Evolutionary conservation across 192 early-diverging fungal genomes (phyloP), one percentile per base, ranked within the genome.

Genomic region (Coemansia sp.): DNA sequence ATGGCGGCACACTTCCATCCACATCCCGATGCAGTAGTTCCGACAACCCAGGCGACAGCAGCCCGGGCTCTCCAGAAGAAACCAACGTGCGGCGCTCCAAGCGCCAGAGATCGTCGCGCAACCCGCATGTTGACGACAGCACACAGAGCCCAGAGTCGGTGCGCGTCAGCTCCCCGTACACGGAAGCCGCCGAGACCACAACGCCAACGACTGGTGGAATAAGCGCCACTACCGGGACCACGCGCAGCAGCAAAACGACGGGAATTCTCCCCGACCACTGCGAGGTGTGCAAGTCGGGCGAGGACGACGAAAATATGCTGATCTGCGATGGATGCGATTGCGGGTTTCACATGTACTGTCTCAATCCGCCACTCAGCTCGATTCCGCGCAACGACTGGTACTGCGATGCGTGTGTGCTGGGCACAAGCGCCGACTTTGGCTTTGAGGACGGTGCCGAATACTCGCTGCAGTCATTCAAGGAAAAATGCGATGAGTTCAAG

Each of bases 381-480:
- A 80, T 88, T 9, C 91, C 92, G 4, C 66, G 37, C 69, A 85
- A 77, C 67, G 91, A 95, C 46, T 99, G 95, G 95, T 93, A 90
- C 69, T 99, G 97, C 80, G 73, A 90, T 18, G 74, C 90, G 41
- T 99, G 97, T 62, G 72, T 97, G 18, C 75, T 88, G 48, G 80
- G 85, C 6, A 85, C 87, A 16, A 92, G 94, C 39, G 84, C 90
- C 19, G 94, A 99, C 62, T 99, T 92, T 82, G 97, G 95, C 3
- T 99, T 97, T 69, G 93, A 95, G 59, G 95, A 98, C 48, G 92
- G 92, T 5, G 87, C 86, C 12, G 90, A 91, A 62, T 90, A 93
- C 66, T 86, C 85, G 15, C 80, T 99, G 15, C 76, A 79, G 37
- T 84, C 88, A 8, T 99, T 99, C 71, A 90, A 94, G 71, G 66